Conservation (phyloP, 192 early-diverging fungal genomes). For the Coemansia sp. region DNA sequence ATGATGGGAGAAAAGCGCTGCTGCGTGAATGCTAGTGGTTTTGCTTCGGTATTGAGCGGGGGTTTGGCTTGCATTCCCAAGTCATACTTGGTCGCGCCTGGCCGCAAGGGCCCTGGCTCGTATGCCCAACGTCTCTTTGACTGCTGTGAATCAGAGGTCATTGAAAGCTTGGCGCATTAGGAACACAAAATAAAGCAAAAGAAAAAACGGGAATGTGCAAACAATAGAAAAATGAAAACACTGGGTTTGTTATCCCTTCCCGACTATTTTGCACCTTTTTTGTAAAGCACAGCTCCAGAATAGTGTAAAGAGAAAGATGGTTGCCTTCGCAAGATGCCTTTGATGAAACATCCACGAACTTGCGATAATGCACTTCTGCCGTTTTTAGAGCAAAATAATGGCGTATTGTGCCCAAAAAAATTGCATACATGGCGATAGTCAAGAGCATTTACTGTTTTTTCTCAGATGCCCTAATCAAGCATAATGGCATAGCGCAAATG, state of each 20-base stretch:
- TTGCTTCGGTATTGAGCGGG: not conserved
- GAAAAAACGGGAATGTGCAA: constrained; percentile 3
- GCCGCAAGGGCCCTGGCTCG: constrained; percentile 34
- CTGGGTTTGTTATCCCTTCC: too few species aligned
- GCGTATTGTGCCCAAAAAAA: not conserved
- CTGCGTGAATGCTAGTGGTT: constrained; percentile 21
- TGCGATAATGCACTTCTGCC: not conserved
- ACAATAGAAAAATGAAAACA: not conserved
- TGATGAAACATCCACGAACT: constrained; percentile 3
- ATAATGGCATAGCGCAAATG: too few species aligned
- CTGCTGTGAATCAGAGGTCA: constrained; percentile 44
- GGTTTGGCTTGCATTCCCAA: not conserved
- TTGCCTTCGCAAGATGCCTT: too few species aligned
- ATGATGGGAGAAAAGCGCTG: constrained; percentile 49
- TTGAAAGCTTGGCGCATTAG: constrained; percentile 25
- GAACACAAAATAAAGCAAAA: constrained; percentile 1
- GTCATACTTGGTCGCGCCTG: constrained; percentile 8
- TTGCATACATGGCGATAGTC: not conserved
- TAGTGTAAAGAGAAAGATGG: too few species aligned
- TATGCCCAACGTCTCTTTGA: constrained; percentile 25
- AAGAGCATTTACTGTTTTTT: too few species aligned
- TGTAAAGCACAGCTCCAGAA: too few species aligned
- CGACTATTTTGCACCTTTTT: too few species aligned
- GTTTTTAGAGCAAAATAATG: constrained; percentile 1
- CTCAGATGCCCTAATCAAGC: not conserved